Evolutionary conservation across 1,284 basidiomycete genomes (phyloP).

Genomic region (Boletus semigastroideus): DNA sequence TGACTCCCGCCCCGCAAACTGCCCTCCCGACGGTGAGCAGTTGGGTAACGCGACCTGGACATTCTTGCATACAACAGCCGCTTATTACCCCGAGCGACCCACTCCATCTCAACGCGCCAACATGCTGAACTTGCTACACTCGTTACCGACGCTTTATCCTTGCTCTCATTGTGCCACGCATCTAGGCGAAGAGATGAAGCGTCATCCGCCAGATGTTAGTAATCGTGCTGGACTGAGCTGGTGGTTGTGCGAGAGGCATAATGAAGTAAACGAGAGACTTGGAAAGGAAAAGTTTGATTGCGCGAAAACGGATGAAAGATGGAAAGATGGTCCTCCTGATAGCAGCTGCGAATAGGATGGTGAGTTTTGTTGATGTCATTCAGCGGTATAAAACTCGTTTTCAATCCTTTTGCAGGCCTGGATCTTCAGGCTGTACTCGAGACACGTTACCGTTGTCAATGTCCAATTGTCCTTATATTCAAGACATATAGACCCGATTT

Average conservation of each 20-base stretch:
- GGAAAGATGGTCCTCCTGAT: slow-evolving; percentile 88
- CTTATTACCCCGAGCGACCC: slow-evolving; percentile 87
- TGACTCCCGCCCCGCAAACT: slow-evolving; percentile 59
- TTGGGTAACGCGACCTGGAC: slow-evolving; percentile 94
- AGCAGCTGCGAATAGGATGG: slow-evolving; percentile 76
- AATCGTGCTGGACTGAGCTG: slow-evolving; percentile 65
- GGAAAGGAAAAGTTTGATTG: slow-evolving; percentile 87
- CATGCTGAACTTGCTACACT: slow-evolving; percentile 77
- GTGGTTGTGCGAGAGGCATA: slow-evolving; percentile 92
- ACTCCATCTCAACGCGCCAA: slow-evolving; percentile 69
- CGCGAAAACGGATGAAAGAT: slow-evolving; percentile 74
- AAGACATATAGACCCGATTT: neutral
- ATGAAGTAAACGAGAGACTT: slow-evolving; percentile 84
- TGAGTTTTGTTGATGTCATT: slow-evolving; percentile 9
- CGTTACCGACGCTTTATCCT: slow-evolving; percentile 83
- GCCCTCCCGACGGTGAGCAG: slow-evolving; percentile 85
- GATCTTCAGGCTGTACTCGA: neutral
- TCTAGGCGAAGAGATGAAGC: slow-evolving; percentile 66
- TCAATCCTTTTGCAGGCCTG: no score
- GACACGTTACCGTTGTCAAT: neutral
- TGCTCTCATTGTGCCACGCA: slow-evolving; percentile 84
- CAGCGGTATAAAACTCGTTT: neutral
- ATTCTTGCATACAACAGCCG: slow-evolving; percentile 90
- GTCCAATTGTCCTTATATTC: neutral
- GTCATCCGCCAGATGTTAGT: slow-evolving; percentile 72